Base-by-base conservation (phyloP, 1,284 basidiomycete species). In the Porogramme epimiltina region DNA sequence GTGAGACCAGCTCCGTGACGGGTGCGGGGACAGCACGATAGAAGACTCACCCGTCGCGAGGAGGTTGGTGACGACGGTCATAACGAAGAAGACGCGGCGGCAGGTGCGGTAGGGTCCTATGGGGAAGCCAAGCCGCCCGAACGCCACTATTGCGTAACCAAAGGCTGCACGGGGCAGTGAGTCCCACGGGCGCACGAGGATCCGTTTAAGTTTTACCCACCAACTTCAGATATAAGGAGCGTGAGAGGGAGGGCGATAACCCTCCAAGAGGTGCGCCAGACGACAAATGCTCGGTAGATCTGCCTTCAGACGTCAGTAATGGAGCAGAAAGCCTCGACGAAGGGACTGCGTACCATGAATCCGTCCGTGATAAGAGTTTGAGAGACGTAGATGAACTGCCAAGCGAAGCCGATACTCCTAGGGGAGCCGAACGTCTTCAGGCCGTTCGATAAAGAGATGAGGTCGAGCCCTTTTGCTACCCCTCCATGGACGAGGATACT, bases 331-430 rank as follows among this genome's bases (percentile, higher is more conserved):
- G 34, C 15, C n/a, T 18, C 24, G 33, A 19, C 11, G 2, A 15
- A 16, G 3, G 18, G 25, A 16, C 40, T 4, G n/a, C n/a, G n/a
- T 31, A 53, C 52, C 52, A 54, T 49, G 41, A 54, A 54, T 2
- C 52, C 45, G 25, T 54, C 52, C 11, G 43, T 43, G 22, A 54
- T 50, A 20, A 54, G 47, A 13, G 52, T 49, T 20, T 54, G 52
- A 4, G 52, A 49, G 16, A 50, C 48, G 24, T 49, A 54, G 20
- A 54, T 49, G 20, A 44, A 44, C 41, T 8, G 44, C 48, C 6
- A 37, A 4, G 34, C 48, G 42, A 20, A 47, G 49, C 6, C 44
- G 52, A 37, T 54, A 43, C 4, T 28, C 39, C 13, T 44, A n/a
- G 34, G 31, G 3, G 42, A 38, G 24, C 48, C 48, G 19, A 41